Evolutionary conservation across 2,329 filamentous ascomycete genomes (phyloP), one percentile per base, ranked within the genome.

Genomic region (Periconia macrospinosa): DNA sequence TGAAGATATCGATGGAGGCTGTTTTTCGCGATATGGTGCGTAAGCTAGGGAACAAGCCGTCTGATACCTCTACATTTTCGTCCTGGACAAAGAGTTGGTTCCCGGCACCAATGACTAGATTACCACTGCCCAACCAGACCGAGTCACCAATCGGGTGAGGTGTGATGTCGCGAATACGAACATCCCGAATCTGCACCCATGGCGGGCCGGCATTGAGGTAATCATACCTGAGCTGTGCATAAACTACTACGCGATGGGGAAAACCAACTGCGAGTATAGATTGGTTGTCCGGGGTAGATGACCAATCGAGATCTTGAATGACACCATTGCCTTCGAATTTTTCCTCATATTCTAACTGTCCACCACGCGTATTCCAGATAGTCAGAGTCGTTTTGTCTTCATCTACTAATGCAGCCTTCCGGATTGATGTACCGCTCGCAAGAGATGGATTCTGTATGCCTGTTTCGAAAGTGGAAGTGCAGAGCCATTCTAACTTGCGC

Each of bases 201-300:
- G 92, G 91, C n/a, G 91, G 90, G 1, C 89, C 89, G 56, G 90
- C 88, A 65, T 92, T 91, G 17, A 96, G 80, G 69, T 96, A 96
- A 72, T 96, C 91, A 67, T 94, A 97, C 13, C 92, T 88, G 76
- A 96, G 86, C 68, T 97, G 92, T 6, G 89, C 88, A 23, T 96
- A 82, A 2, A 97, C 80, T 30, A 95, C 76, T 6, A 97, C 88
- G 52, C 89, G 86, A 59, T 92, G 90, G n/a, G 88, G 87, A 67
- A 96, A 96, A 0, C 92, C 92, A n/a, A 97, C 90, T 1, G 92
- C 91, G 18, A 97, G 79, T 51, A 97, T 92, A 1, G 90, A 93
- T 67, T 96, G 91, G 46, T 86, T 86, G 70, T 96, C 91, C 0
- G 91, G 91, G 0, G 92, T 96, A 2, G 90, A 93, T 1, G 92